Percentiles rank a stretch among this genome's conserved stretches.
Evolutionary conservation across 441 rosid genomes (phyloP).

Genomic region (Geranium incanum): DNA sequence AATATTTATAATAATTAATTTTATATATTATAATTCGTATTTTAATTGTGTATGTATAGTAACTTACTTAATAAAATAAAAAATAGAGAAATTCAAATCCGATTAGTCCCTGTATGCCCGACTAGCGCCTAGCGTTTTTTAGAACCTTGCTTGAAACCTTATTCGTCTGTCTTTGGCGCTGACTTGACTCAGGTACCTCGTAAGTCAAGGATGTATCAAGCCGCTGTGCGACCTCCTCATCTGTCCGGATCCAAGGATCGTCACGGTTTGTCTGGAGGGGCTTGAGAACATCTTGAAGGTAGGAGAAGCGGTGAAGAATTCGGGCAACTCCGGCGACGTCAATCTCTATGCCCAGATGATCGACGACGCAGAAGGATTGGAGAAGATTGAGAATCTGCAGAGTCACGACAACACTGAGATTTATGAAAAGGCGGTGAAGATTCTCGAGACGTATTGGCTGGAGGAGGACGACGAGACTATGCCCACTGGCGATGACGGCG

Average conservation of each 20-base stretch:
- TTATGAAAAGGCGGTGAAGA: constrained; percentile 39
- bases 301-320: constrained; percentile 64
- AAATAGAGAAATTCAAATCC: no score
- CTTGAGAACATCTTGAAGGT: constrained; percentile 47
- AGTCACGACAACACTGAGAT: constrained; percentile 65
- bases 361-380: constrained; percentile 72
- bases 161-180: background rate
- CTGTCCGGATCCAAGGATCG: constrained; percentile 85
- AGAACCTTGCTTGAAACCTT: no score
- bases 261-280: constrained; percentile 48
- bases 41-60: no score
- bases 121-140: no score
- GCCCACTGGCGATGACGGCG: no score
- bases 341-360: constrained; percentile 67
- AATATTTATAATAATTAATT: no score
- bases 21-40: no score
- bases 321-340: constrained; percentile 44
- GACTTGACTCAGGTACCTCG: constrained; percentile 40
- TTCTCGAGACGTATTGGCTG: no score
- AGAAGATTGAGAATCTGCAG: constrained; percentile 72
- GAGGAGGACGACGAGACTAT: no score
- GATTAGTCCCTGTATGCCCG: no score
- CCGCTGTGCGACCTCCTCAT: constrained; percentile 78
- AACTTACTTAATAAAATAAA: no score
- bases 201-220: constrained; percentile 69